Percentiles rank a stretch among this genome's conserved stretches.
These are phyloP conservation scores for Cercophora scortea DNA, from an alignment of 495 filamentous ascomycete genomes.

Conservation along the genomic window DNA sequence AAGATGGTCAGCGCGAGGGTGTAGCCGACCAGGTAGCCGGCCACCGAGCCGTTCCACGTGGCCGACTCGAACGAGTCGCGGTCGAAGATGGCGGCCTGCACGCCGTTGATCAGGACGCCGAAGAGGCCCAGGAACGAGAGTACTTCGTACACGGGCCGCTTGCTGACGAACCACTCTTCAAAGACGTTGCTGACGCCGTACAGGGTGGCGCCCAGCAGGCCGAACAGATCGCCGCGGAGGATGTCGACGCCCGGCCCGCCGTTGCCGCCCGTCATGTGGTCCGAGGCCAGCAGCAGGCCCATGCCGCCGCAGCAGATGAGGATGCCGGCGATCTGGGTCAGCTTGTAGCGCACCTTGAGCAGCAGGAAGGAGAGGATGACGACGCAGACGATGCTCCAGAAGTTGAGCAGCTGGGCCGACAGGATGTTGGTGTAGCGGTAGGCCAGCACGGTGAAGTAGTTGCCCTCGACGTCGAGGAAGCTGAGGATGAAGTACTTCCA, in stretches of 20 bases:
- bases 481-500: conserved; percentile 94
- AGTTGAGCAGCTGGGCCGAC: conserved; percentile 92
- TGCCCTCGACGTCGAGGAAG: conserved; percentile 92
- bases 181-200: conserved; percentile 87
- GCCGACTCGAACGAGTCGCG: conserved; percentile 59
- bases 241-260: conserved; percentile 56
- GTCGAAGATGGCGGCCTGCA: conserved; percentile 86
- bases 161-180: conserved; percentile 89
- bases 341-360: conserved; percentile 80
- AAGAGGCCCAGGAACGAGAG: conserved; percentile 85
- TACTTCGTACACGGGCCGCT: conserved; percentile 85
- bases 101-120: conserved; percentile 84
- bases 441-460: conserved; percentile 93
- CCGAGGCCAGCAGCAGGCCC: conserved; percentile 78
- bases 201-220: conserved; percentile 76
- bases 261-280: conserved; percentile 71
- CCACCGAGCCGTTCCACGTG: conserved; percentile 59
- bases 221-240: conserved; percentile 89
- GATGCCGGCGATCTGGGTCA: conserved; percentile 77
- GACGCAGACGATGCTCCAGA: conserved; percentile 96
- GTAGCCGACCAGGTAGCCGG: conserved; percentile 79
- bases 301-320: conserved; percentile 87
- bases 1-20: conserved; percentile 76
- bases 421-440: conserved; percentile 89
- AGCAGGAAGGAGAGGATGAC: conserved; percentile 76